Evolutionary conservation across 306 rosid genomes (phyloP).

Genomic region (Mimosa pudica): DNA sequence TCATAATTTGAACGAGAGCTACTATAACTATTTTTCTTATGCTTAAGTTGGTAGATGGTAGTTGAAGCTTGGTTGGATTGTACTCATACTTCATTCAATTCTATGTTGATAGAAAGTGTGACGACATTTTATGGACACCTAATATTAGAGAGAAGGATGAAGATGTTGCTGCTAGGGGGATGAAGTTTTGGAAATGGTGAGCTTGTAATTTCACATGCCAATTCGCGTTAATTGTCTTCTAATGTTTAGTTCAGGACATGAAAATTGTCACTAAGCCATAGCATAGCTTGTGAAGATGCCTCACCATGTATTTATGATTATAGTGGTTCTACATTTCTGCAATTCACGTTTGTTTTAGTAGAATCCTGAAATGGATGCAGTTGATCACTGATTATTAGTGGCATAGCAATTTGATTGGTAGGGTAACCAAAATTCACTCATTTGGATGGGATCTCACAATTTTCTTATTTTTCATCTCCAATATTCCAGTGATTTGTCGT

Average conservation of each 20-base stretch:
- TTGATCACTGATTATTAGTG: constrained; percentile 3
- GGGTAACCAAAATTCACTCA: background rate
- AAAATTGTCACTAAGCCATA: constrained; percentile 4
- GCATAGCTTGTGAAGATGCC: constrained; percentile 3
- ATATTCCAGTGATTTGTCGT: constrained; percentile 12
- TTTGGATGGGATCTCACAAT: constrained; percentile 7
- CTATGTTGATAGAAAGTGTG: constrained; percentile 67
- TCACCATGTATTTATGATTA: background rate
- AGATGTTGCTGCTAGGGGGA: constrained; percentile 83
- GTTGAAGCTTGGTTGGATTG: constrained; percentile 30
- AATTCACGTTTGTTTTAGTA: background rate
- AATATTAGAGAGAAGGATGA: constrained; percentile 73
- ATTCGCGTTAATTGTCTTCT: background rate
- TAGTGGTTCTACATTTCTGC: constrained; percentile 13
- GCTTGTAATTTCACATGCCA: constrained; percentile 17
- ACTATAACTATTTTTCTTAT: constrained; percentile 13
- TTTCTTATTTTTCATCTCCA: constrained; percentile 1
- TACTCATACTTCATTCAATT: constrained; percentile 30
- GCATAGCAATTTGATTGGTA: constrained; percentile 21
- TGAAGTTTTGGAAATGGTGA: constrained; percentile 80
- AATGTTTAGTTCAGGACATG: background rate
- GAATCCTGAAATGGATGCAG: background rate
- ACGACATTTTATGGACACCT: constrained; percentile 79
- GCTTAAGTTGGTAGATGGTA: constrained; percentile 26
- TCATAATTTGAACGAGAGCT: constrained; percentile 28